These are phyloP conservation scores for Annona cherimola DNA, from an alignment of 164 flowering plant species.

Conservation along the genomic window DNA sequence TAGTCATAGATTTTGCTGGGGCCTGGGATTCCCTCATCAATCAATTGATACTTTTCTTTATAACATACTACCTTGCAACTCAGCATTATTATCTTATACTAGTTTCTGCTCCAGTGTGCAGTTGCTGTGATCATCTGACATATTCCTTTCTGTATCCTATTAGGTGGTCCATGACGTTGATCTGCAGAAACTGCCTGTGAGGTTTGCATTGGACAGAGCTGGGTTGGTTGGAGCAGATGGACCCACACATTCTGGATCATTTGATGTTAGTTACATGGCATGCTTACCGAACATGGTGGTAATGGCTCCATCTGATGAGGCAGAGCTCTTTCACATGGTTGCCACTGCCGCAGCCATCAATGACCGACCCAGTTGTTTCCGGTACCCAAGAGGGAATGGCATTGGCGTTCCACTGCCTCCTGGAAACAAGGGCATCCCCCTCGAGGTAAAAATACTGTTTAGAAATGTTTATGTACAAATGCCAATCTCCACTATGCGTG, in stretches of 20 bases:
- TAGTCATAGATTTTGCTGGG: too few species aligned
- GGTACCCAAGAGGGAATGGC: conserved; percentile 97
- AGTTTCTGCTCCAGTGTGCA: background rate
- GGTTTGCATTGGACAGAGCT: conserved; percentile 97
- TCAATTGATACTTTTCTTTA: background rate
- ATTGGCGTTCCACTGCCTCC: conserved; percentile 71
- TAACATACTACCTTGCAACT: background rate
- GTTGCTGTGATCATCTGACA: background rate
- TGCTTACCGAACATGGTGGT: conserved; percentile 99
- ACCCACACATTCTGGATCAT: conserved; percentile 94
- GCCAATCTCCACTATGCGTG: background rate
- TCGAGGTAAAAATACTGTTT: conserved; percentile 50
- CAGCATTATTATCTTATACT: background rate
- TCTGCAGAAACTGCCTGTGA: conserved; percentile 89
- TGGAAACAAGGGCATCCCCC: conserved; percentile 85
- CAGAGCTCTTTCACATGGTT: conserved; percentile 94
- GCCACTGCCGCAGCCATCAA: conserved; percentile 96
- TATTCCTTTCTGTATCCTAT: background rate
- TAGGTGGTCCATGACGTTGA: conserved; percentile 96
- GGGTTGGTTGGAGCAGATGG: conserved; percentile 99
- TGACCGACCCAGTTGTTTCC: conserved; percentile 87
- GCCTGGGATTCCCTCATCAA: background rate
- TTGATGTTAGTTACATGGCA: conserved; percentile 92
- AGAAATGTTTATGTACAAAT: background rate
- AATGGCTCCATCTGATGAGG: conserved; percentile 98